A percentile compares a stretch with the other conserved stretches of the same genome.
Evolutionary conservation across 2,329 filamentous ascomycete species (phyloP).

Genomic region (Fusarium sp.): DNA sequence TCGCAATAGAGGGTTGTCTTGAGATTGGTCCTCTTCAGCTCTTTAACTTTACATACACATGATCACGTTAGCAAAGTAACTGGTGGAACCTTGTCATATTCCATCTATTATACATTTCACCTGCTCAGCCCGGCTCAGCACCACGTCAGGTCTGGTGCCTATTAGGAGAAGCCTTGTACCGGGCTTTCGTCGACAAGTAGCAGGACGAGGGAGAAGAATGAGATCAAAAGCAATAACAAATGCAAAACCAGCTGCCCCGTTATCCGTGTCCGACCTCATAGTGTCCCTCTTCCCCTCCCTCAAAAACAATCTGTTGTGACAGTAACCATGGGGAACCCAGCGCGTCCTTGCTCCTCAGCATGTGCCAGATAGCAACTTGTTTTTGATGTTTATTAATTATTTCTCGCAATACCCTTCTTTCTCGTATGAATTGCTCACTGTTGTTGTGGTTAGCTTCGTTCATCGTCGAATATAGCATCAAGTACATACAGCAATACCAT

Average conservation of each 20-base stretch:
- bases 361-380: conserved; percentile 24
- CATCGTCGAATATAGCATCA: too few species aligned
- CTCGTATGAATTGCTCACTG: conserved; percentile 24
- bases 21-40: neutral
- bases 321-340: conserved; percentile 27
- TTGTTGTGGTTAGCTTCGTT: conserved; percentile 19
- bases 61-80: neutral
- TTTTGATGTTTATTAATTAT: conserved; percentile 39
- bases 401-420: conserved; percentile 1
- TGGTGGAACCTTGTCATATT: conserved; percentile 26
- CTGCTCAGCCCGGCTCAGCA: neutral
- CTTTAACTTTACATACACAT: neutral
- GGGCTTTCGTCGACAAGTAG: neutral
- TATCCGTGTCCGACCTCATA: conserved; percentile 25
- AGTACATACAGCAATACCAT: conserved; percentile 63
- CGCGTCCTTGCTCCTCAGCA: conserved; percentile 20
- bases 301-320: conserved; percentile 37
- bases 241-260: conserved; percentile 41
- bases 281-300: conserved; percentile 23
- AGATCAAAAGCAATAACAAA: conserved; percentile 38
- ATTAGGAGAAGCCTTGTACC: neutral
- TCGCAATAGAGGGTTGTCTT: neutral
- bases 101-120: conserved; percentile 38
- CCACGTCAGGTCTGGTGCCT: neutral
- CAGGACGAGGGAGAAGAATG: conserved; percentile 25